phyloP scores from a whole-genome alignment of 2,329 filamentous ascomycete species.

The Colletotrichum salicis region DNA sequence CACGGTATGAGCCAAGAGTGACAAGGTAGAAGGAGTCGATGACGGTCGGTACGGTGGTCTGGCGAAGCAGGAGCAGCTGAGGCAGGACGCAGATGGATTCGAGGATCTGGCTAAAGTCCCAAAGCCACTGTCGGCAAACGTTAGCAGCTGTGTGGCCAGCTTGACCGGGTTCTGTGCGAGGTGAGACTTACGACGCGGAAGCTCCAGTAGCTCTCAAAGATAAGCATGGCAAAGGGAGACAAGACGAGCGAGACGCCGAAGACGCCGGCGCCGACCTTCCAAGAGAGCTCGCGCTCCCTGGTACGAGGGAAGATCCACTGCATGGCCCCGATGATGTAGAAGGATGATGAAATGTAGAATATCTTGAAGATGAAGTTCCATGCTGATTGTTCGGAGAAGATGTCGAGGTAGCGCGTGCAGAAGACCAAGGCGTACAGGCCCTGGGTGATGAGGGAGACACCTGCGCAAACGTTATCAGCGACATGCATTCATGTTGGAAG shows the following conservation, averaged over 20 bases:
- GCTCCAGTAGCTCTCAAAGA: slow-evolving; percentile 67
- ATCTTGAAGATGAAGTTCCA: slow-evolving; percentile 90
- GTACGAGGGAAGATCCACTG: slow-evolving; percentile 86
- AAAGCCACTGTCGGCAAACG: slow-evolving; percentile 70
- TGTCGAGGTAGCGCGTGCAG: slow-evolving; percentile 84
- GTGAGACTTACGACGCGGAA: slow-evolving; percentile 60
- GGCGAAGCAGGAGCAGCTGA: slow-evolving; percentile 88
- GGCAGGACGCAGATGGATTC: slow-evolving; percentile 92
- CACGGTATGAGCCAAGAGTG: slow-evolving; percentile 87
- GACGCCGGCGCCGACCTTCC: slow-evolving; percentile 84
- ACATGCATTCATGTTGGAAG: not conserved
- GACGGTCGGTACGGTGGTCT: slow-evolving; percentile 95
- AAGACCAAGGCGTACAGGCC: slow-evolving; percentile 89
- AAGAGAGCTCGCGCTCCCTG: slow-evolving; percentile 90
- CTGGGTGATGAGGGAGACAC: slow-evolving; percentile 92
- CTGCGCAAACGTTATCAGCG: slow-evolving; percentile 53
- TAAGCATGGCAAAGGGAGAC: slow-evolving; percentile 78
- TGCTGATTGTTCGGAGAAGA: slow-evolving; percentile 67
- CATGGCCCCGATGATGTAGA: slow-evolving; percentile 91
- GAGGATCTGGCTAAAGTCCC: slow-evolving; percentile 90
- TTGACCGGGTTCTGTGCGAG: not conserved
- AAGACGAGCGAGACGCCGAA: slow-evolving; percentile 72
- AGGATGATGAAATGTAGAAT: slow-evolving; percentile 84
- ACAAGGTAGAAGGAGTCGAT: slow-evolving; percentile 97
- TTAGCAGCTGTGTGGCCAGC: slow-evolving; percentile 32